Conservation (phyloP, 345 rosid species). For the Heritiera fomes region DNA sequence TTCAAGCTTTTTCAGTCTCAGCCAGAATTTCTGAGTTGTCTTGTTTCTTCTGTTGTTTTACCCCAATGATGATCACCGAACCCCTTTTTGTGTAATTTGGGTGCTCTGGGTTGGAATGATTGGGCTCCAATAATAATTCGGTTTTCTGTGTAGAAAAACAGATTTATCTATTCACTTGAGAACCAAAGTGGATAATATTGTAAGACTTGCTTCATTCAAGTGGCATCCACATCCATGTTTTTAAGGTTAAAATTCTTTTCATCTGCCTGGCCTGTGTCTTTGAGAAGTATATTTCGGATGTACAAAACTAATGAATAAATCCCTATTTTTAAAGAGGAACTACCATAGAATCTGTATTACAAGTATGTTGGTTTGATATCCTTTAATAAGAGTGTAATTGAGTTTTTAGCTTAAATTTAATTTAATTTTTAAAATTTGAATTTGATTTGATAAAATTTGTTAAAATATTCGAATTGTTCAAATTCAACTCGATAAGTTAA, state of each 20-base stretch:
- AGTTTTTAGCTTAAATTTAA: too few relatives aligned
- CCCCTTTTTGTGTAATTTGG: conserved; percentile 17
- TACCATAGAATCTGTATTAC: not conserved
- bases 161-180: conserved; percentile 11
- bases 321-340: not conserved
- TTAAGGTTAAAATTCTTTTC: not conserved
- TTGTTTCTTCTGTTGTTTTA: conserved; percentile 9
- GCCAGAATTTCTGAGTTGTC: not conserved
- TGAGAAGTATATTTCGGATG: not conserved
- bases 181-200: not conserved
- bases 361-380: too few relatives aligned
- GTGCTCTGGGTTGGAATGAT: conserved; percentile 19
- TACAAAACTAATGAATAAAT: not conserved
- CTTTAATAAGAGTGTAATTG: too few relatives aligned
- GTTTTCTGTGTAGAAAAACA: conserved; percentile 22
- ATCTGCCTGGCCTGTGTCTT: not conserved
- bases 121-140: conserved; percentile 8
- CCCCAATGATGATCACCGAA: conserved; percentile 13
- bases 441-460: too few relatives aligned
- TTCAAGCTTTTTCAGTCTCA: not conserved
- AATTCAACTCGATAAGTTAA: too few relatives aligned
- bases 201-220: not conserved
- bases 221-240: not conserved
- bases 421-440: too few relatives aligned
- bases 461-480: too few relatives aligned